Conservation (phyloP, 1,139 yeast genomes). For the Kodamaea plutei region DNA sequence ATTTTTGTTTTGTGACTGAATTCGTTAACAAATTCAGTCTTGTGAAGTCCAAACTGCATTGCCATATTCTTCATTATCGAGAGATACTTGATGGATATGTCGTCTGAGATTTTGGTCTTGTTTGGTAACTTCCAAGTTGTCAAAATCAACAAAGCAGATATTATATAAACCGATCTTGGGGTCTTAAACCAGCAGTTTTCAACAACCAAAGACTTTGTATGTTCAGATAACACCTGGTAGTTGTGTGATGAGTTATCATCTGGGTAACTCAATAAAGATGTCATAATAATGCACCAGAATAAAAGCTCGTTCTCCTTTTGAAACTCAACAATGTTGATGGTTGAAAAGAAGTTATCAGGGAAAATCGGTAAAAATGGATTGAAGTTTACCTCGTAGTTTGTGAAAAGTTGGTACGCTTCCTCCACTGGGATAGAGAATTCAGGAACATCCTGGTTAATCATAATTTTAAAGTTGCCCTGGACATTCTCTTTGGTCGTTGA, state of each 20-base stretch:
- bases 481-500: too few species aligned
- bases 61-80: conserved; percentile 40
- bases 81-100: conserved; percentile 35
- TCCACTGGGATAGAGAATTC: conserved; percentile 24
- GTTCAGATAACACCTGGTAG: conserved; percentile 27
- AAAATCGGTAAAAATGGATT: conserved; percentile 39
- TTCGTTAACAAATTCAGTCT: conserved; percentile 40
- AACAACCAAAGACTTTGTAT: conserved; percentile 39
- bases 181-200: conserved; percentile 44
- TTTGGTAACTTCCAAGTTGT: conserved; percentile 49
- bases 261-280: conserved; percentile 27
- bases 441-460: conserved; percentile 12
- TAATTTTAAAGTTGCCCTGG: conserved; percentile 14
- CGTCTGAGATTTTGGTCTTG: conserved; percentile 30
- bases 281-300: conserved; percentile 41
- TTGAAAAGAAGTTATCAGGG: conserved; percentile 34
- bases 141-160: conserved; percentile 37
- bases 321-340: conserved; percentile 20
- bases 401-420: conserved; percentile 28
- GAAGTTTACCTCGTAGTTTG: conserved; percentile 30
- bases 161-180: conserved; percentile 41
- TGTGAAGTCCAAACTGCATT: conserved; percentile 44
- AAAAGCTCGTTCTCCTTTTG: conserved; percentile 32
- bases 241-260: conserved; percentile 13
- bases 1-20: conserved; percentile 43